These are phyloP conservation scores for Podaxis mareebaensis DNA, from an alignment of 768 basidiomycete genomes.

Conservation along the genomic window DNA sequence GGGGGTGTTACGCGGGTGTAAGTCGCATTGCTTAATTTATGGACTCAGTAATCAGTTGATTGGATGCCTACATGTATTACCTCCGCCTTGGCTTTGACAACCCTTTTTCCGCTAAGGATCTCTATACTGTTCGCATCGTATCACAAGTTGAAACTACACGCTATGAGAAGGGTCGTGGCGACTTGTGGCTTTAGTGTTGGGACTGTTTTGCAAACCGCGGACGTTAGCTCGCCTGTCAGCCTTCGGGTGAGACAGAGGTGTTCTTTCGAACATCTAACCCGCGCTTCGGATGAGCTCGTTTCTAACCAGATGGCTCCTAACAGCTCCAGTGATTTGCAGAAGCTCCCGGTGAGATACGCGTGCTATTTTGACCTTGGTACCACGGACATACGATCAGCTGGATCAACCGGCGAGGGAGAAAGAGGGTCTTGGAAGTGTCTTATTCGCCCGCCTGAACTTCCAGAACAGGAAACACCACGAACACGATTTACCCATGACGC, in stretches of 20 bases:
- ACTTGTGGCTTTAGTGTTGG: background rate
- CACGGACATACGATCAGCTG: constrained; percentile 5
- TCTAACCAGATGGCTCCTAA: background rate
- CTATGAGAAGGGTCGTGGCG: background rate
- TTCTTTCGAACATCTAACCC: background rate
- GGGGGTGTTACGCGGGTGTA: constrained; percentile 54
- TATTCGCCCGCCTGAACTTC: background rate
- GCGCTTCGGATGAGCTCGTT: background rate
- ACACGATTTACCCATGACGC: constrained; percentile 9
- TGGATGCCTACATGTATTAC: background rate
- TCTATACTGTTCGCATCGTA: background rate
- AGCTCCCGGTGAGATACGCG: background rate
- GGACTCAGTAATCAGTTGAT: background rate
- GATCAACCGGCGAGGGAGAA: background rate
- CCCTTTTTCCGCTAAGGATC: background rate
- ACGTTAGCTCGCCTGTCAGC: background rate
- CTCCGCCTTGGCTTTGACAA: background rate
- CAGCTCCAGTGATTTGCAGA: background rate
- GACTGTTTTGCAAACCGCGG: background rate
- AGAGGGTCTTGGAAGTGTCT: background rate
- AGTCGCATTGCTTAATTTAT: constrained; percentile 15
- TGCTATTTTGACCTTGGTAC: constrained; percentile 1
- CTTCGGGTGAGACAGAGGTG: background rate
- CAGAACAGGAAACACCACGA: constrained; percentile 1
- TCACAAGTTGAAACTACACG: background rate